Evolutionary conservation across 176 grass and related monocot species (phyloP).

Genomic region (Bromus sterilis): DNA sequence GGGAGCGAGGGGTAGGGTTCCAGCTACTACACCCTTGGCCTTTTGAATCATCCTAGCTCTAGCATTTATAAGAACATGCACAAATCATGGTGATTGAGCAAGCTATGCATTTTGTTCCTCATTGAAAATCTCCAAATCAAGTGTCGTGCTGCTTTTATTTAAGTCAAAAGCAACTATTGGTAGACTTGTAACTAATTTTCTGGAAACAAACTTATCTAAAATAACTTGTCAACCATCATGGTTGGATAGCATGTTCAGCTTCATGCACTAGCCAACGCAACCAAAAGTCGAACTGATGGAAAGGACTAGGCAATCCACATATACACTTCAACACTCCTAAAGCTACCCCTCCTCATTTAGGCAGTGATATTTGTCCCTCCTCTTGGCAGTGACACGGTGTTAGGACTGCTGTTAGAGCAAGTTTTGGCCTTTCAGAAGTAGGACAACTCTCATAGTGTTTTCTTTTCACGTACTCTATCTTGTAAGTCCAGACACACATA

Average conservation of each 20-base stretch:
- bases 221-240: not conserved
- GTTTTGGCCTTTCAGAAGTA: not conserved
- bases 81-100: not conserved
- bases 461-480: not conserved
- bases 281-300: too few relatives aligned
- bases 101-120: not conserved
- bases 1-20: too few relatives aligned
- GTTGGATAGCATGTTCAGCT: too few relatives aligned
- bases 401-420: not conserved
- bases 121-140: not conserved
- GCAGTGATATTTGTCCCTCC: not conserved
- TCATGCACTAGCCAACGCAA: too few relatives aligned
- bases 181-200: not conserved
- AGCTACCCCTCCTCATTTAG: not conserved
- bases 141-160: not conserved
- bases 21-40: too few relatives aligned
- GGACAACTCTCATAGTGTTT: not conserved
- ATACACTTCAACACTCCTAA: too few relatives aligned
- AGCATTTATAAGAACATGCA: constrained; percentile 5
- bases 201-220: not conserved
- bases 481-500: not conserved
- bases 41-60: constrained; percentile 19
- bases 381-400: not conserved
- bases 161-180: not conserved
- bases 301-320: too few relatives aligned